A percentile compares a stretch with the other conserved stretches of the same genome.
Evolutionary conservation across 2,329 filamentous ascomycete genomes (phyloP).

Genomic region (Sordariomycetes sp.): DNA sequence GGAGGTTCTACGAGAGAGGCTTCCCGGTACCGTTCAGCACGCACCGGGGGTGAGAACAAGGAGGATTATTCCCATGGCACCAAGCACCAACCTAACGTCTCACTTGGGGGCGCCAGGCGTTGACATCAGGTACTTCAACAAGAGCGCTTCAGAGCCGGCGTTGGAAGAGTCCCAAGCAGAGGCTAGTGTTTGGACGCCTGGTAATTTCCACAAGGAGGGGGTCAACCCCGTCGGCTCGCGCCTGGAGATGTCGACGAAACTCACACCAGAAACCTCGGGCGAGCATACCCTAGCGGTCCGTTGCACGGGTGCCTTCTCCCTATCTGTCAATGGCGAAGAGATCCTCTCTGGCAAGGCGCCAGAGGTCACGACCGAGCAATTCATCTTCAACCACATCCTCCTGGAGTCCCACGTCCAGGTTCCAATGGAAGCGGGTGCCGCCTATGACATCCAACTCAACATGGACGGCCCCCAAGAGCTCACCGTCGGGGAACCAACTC

Average conservation of each 20-base stretch:
- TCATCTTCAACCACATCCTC: constrained; percentile 11
- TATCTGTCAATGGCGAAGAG: constrained; percentile 8
- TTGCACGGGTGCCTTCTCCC: not conserved
- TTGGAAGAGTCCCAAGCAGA: not conserved
- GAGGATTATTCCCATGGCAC: too few relatives aligned
- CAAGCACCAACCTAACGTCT: too few relatives aligned
- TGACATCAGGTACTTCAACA: too few relatives aligned
- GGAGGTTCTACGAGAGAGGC: too few relatives aligned
- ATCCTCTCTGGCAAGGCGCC: constrained; percentile 7
- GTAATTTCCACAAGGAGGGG: not conserved
- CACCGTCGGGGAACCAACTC: not conserved
- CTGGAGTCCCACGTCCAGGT: constrained; percentile 9
- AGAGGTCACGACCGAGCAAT: constrained; percentile 8
- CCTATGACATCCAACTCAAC: too few relatives aligned
- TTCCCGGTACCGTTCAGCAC: too few relatives aligned
- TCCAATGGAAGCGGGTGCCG: not conserved
- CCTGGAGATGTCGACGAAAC: not conserved
- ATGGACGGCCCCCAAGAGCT: too few relatives aligned
- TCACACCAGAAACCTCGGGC: not conserved
- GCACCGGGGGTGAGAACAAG: too few relatives aligned
- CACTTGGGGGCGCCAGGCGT: too few relatives aligned
- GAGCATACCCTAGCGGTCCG: not conserved
- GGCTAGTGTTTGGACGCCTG: not conserved
- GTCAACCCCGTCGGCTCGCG: not conserved
- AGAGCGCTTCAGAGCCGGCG: too few relatives aligned